Conservation (phyloP, 139 green algal species). For the Micractinium sp. region DNA sequence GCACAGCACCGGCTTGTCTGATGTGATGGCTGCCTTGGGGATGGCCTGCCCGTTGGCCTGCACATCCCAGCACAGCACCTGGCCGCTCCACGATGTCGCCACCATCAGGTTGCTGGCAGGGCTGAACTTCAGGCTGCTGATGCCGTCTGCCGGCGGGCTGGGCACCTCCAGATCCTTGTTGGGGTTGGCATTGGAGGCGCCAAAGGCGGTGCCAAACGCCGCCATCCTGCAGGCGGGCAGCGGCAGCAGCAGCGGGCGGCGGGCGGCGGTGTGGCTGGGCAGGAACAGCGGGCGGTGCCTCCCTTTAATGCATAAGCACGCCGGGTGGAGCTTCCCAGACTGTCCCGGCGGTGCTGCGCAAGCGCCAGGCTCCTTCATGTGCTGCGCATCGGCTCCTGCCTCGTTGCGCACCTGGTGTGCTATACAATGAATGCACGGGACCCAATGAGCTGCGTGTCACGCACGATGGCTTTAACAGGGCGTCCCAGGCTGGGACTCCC, state of each 20-base stretch:
- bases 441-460: no score
- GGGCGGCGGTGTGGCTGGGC: no score
- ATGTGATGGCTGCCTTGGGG: constrained; percentile 83
- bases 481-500: no score
- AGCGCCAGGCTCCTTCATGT: no score
- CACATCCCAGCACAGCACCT: constrained; percentile 83
- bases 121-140: constrained; percentile 88
- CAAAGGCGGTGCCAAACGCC: constrained; percentile 27
- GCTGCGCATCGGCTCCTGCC: no score
- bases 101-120: constrained; percentile 87
- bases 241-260: neutral
- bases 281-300: no score
- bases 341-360: no score
- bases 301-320: no score
- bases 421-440: no score
- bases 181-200: neutral
- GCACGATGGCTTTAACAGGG: no score
- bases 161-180: constrained; percentile 31
- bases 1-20: constrained; percentile 88
- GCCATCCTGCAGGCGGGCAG: constrained; percentile 9
- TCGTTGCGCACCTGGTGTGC: no score
- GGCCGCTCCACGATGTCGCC: constrained; percentile 74
- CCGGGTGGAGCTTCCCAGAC: no score
- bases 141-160: constrained; percentile 64
- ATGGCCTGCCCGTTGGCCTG: constrained; percentile 69